Percentiles rank a stretch among this genome's conserved stretches.
These are phyloP conservation scores for Xylaria sp. DNA, from an alignment of 2,329 filamentous ascomycete genomes.

Conservation along the genomic window DNA sequence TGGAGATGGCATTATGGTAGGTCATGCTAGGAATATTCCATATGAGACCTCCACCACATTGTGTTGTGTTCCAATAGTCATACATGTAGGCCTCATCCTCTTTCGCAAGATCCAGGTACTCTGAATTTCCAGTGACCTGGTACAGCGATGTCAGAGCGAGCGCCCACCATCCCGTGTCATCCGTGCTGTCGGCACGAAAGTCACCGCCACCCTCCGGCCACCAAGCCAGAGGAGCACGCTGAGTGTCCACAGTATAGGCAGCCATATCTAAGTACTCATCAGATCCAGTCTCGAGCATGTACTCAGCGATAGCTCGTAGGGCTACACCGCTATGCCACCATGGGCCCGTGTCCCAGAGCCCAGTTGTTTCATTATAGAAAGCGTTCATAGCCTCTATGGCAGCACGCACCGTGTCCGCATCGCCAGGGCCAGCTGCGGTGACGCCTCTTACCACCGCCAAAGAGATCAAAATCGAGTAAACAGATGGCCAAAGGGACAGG, in stretches of 20 bases:
- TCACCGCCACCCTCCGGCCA: conserved; percentile 54
- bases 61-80: conserved; percentile 55
- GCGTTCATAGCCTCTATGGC: conserved; percentile 52
- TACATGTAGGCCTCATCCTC: conserved; percentile 62
- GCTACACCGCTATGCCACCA: conserved; percentile 56
- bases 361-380: conserved; percentile 50
- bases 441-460: not conserved
- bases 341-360: conserved; percentile 51
- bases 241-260: conserved; percentile 49
- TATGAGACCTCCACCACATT: conserved; percentile 56
- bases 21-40: conserved; percentile 58
- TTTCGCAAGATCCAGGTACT: conserved; percentile 59
- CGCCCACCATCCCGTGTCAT: conserved; percentile 64
- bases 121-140: conserved; percentile 57
- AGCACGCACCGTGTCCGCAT: conserved; percentile 18
- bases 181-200: conserved; percentile 56
- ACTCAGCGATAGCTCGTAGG: conserved; percentile 52
- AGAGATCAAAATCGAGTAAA: conserved; percentile 5
- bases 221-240: conserved; percentile 50
- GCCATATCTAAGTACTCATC: conserved; percentile 49
- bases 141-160: conserved; percentile 61
- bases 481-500: conserved; percentile 7
- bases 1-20: conserved; percentile 58
- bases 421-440: conserved; percentile 23
- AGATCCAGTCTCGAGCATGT: conserved; percentile 50